Evolutionary conservation across 225 moss, liverwort and hornwort species (phyloP), one percentile per base, ranked within the genome.

Genomic region (Takakia lepidozioides): DNA sequence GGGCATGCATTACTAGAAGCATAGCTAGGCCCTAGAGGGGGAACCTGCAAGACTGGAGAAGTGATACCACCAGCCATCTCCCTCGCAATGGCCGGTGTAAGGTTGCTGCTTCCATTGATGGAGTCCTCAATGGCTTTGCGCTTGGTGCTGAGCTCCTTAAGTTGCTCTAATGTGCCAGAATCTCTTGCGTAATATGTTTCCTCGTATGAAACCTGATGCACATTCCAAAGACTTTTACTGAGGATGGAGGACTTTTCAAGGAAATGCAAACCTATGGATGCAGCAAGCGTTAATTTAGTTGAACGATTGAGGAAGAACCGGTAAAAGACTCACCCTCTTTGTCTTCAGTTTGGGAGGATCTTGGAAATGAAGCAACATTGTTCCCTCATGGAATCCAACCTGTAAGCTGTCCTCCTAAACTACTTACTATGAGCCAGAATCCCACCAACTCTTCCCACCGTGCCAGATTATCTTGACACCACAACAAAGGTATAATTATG

Each of bases 11-110:
- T n/a, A n/a, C n/a, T n/a, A n/a, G n/a, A n/a, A n/a, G n/a, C n/a
- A n/a, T n/a, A n/a, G n/a, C n/a, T n/a, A n/a, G n/a, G n/a, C n/a
- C n/a, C n/a, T n/a, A 14, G 19, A n/a, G 50, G 11, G 47, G 14
- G 53, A 37, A 98, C 95, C 91, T 98, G 98, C 59, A 85, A 74
- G 54, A 91, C 65, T 55, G 91, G 98, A 76, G 98, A 98, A 34
- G 91, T 85, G 37, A 98, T 74, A 46, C 98, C 98, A 65, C 98
- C 98, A 27, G 98, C 98, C 98, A 98, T 98, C 75, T 98, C 98
- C 66, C 98, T 74, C 27, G 98, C 98, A 58, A 98, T 98, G 3
- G 98, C 98, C 25, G 98, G 80, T 58, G 98, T 85, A 27, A 98
- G 80, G 47, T 77, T 83, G 58, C 87, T 91, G 40, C 78, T 91